Evolutionary conservation across 305 asterid species (phyloP).

Genomic region (Fraxinus nigra): DNA sequence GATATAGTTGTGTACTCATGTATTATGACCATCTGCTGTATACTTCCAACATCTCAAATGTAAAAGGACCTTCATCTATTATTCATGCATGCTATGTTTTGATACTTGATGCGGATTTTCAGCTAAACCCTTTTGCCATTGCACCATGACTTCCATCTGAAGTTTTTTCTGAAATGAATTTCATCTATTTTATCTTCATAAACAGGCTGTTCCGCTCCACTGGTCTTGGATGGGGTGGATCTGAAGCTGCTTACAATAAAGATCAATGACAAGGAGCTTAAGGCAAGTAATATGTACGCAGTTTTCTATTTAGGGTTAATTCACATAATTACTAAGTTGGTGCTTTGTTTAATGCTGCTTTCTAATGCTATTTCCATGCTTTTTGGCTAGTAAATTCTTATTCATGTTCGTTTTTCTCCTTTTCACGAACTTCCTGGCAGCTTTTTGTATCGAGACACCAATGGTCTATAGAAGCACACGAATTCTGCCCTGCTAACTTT

Average conservation of each 20-base stretch:
- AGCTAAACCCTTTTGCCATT: not conserved
- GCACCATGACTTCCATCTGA: not conserved
- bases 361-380: not conserved
- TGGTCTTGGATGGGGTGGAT: constrained; percentile 75
- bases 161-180: not conserved
- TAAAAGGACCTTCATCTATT: not conserved
- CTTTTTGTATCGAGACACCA: not conserved
- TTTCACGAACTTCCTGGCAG: not conserved
- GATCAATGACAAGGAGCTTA: constrained; percentile 56
- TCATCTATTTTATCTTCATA: constrained; percentile 10
- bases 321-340: not conserved
- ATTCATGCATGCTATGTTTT: not conserved
- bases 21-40: not conserved
- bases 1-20: not conserved
- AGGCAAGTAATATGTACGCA: constrained; percentile 42
- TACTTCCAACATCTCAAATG: not conserved
- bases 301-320: not conserved
- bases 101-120: not conserved
- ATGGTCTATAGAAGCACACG: not conserved
- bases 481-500: not conserved
- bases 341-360: not conserved
- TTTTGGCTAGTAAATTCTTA: not conserved
- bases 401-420: not conserved
- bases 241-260: constrained; percentile 65
- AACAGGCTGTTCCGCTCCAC: constrained; percentile 59